These are phyloP conservation scores for Arabidopsis thaliana DNA, from an alignment of 345 rosid genomes.

Conservation along the genomic window TAIR10.1 NC_003076.8:26873501-26874000, in stretches of 20 bases:
- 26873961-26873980: slow-evolving; percentile 66
- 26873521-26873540: slow-evolving; percentile 79
- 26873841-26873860: slow-evolving; percentile 68
- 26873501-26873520: slow-evolving; percentile 61
- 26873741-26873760: slow-evolving; percentile 84
- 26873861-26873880: slow-evolving; percentile 58
- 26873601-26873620: slow-evolving; percentile 55
- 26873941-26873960: slow-evolving; percentile 50
- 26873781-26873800: slow-evolving; percentile 62
- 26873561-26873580: slow-evolving; percentile 75
- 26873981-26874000: slow-evolving; percentile 61
- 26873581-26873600: slow-evolving; percentile 58
- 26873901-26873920: slow-evolving; percentile 58
- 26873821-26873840: slow-evolving; percentile 72
- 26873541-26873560: slow-evolving; percentile 68
- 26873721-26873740: slow-evolving; percentile 58
- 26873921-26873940: slow-evolving; percentile 73
- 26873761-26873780: slow-evolving; percentile 58
- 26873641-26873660: slow-evolving; percentile 62
- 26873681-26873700: slow-evolving; percentile 67
- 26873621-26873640: slow-evolving; percentile 63
- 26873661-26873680: slow-evolving; percentile 62
- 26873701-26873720: slow-evolving; percentile 63
- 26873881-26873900: slow-evolving; percentile 61
- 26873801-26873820: slow-evolving; percentile 83